Evolutionary conservation across 495 filamentous ascomycete species (phyloP), one percentile per base, ranked within the genome.

Genomic region (Penicillium maclennaniae): DNA sequence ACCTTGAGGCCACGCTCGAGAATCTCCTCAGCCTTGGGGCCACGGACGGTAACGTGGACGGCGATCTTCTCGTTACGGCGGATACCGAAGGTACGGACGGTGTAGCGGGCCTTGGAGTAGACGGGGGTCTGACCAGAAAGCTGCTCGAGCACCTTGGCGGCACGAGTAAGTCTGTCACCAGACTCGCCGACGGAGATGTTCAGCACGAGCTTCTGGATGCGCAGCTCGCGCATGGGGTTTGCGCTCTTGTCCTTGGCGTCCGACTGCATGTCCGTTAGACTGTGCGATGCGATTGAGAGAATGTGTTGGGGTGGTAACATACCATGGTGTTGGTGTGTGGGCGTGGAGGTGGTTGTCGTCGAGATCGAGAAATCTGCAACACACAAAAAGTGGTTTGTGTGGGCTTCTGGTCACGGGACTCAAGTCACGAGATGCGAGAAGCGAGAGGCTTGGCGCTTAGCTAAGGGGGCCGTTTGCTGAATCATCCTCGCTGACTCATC

Each of bases 111-210:
- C 86, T 99, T 99, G 88, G 87, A 92, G 89, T 99, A 99, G 77
- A 99, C 95, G 51, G 95, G 95, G 67, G 95, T 99, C 83, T 99
- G 95, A 89, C 95, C 95, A 74, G 83, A 88, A 71, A 99, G 83
- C 84, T 99, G 95, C 80, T 99, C 95, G 61, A 99, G 83, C 86
- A 99, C 95, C 84, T 99, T 99, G 69, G 95, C 95, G 67, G 95
- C 95, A 83, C 95, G 88, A 66, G 95, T 99, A 70, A 99, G 87
- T 87, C 95, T 95, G 78, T 99, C 95, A 86, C 95, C 95, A 84
- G 95, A 97, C 83, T 99, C 95, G 79, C 95, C 95, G 73, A 99
- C 95, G 54, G 87, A 96, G 83, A 99, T 99, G 86, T 99, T 99
- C 71, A 99, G 92, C 74, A 97, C 93, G 78, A 99, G 90, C 84